Conservation (phyloP, 1,284 basidiomycete genomes). For the Ganoderma multipileum region DNA sequence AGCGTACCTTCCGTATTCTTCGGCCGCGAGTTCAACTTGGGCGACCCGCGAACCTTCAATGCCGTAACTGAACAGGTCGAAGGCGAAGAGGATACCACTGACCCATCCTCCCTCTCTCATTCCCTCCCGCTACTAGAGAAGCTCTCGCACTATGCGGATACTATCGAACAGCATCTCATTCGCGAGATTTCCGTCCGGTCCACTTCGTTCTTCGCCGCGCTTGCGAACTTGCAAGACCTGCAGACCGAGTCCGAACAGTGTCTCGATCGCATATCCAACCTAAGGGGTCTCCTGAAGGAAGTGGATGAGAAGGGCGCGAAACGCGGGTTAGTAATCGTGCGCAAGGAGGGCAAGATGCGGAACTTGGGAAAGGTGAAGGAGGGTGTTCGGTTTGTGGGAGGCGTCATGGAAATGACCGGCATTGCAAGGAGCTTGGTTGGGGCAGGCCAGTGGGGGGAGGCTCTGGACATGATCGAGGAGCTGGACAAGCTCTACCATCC, state of each 20-base stretch:
- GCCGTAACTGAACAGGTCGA: conserved; percentile 69
- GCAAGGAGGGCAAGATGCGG: conserved; percentile 66
- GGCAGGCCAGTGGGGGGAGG: conserved; percentile 87
- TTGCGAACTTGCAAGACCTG: conserved; percentile 92
- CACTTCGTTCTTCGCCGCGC: conserved; percentile 94
- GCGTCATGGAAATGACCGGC: conserved; percentile 78
- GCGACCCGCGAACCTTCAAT: conserved; percentile 84
- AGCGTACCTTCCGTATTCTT: conserved; percentile 88
- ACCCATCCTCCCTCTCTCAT: conserved; percentile 68
- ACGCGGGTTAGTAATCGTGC: conserved; percentile 78
- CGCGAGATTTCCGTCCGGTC: conserved; percentile 92
- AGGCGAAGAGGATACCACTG: conserved; percentile 44
- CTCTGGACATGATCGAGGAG: conserved; percentile 79
- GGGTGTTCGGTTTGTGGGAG: conserved; percentile 71
- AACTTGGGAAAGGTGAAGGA: conserved; percentile 67
- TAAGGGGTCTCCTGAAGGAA: conserved; percentile 76
- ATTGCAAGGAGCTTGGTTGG: conserved; percentile 76
- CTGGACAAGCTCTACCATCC: conserved; percentile 73
- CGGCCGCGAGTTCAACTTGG: conserved; percentile 81
- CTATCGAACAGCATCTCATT: conserved; percentile 94
- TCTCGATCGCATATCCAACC: conserved; percentile 75
- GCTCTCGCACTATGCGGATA: conserved; percentile 92
- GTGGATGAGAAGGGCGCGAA: conserved; percentile 83
- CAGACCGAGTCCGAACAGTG: conserved; percentile 90
- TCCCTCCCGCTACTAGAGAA: conserved; percentile 86